Percentiles rank a stretch among this genome's conserved stretches.
These are phyloP conservation scores for Acacia pycnantha DNA, from an alignment of 331 rosid species.

Conservation along the genomic window DNA sequence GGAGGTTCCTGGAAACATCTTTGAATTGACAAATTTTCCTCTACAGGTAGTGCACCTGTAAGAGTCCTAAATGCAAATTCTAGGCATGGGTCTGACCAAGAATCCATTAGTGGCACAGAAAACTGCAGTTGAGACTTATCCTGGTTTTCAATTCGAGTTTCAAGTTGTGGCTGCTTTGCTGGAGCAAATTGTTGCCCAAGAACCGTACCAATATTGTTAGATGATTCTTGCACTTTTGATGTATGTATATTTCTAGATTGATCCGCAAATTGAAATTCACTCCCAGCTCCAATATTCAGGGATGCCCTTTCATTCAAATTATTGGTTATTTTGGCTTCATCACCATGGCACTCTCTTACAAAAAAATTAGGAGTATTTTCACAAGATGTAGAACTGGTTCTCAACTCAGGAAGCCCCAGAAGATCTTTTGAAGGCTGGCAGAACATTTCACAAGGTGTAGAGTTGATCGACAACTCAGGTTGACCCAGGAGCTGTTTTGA, in stretches of 20 bases:
- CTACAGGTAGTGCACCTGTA: conserved; percentile 70
- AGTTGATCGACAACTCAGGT: not conserved
- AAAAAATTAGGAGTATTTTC: not conserved
- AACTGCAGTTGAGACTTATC: conserved; percentile 32
- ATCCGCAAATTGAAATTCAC: conserved; percentile 1
- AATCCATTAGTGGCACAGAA: conserved; percentile 42
- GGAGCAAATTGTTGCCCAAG: conserved; percentile 27
- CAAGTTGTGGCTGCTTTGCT: conserved; percentile 28
- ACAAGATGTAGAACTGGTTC: conserved; percentile 13
- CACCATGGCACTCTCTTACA: not conserved
- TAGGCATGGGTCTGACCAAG: conserved; percentile 76
- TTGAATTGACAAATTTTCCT: conserved; percentile 54
- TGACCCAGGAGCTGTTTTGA: not conserved
- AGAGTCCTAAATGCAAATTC: conserved; percentile 76
- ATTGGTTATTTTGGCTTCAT: conserved; percentile 25
- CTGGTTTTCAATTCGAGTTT: conserved; percentile 30
- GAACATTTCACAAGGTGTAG: conserved; percentile 25
- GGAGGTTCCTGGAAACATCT: conserved; percentile 56
- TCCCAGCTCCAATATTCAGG: conserved; percentile 15
- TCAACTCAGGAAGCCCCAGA: conserved; percentile 10
- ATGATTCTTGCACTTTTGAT: conserved; percentile 33
- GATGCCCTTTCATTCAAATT: conserved; percentile 15
- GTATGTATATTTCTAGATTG: conserved; percentile 29
- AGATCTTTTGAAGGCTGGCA: conserved; percentile 17
- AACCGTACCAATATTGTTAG: conserved; percentile 11